phyloP scores from a whole-genome alignment of 352 stramenopile genomes.

The Globisporangium acanthophoron region DNA sequence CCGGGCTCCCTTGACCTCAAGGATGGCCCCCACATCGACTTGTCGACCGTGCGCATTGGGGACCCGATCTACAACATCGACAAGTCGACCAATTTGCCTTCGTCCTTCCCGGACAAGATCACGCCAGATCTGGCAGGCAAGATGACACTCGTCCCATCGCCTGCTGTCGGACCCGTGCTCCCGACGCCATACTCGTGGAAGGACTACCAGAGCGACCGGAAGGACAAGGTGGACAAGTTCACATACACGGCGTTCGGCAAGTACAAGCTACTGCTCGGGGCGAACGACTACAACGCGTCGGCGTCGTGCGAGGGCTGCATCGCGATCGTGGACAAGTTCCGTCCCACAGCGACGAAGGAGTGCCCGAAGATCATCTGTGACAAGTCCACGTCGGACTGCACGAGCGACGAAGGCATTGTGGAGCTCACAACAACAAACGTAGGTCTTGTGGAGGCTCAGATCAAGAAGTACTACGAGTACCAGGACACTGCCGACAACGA shows the following conservation, averaged over 20 bases:
- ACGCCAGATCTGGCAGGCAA: neutral
- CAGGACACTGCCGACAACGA: slow-evolving; percentile 39
- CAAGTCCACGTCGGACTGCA: slow-evolving; percentile 3
- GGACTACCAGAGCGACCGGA: slow-evolving; percentile 34
- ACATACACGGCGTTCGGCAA: slow-evolving; percentile 39
- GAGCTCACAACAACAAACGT: slow-evolving; percentile 32
- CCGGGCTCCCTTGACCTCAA: neutral
- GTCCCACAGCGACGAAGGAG: slow-evolving; percentile 18
- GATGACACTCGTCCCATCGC: neutral
- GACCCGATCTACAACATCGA: slow-evolving; percentile 7
- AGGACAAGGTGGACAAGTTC: slow-evolving; percentile 30
- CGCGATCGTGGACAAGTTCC: slow-evolving; percentile 43
- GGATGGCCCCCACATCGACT: slow-evolving; percentile 5
- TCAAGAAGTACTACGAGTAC: slow-evolving; percentile 32
- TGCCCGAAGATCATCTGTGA: slow-evolving; percentile 46
- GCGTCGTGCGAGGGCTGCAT: slow-evolving; percentile 44
- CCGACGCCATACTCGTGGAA: slow-evolving; percentile 28
- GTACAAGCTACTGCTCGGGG: slow-evolving; percentile 39
- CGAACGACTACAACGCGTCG: slow-evolving; percentile 39
- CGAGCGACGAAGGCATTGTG: slow-evolving; percentile 2
- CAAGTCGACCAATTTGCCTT: neutral
- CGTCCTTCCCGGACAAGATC: neutral
- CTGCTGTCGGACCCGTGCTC: too few species aligned
- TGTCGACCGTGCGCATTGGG: neutral
- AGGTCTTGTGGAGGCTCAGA: slow-evolving; percentile 11